These are phyloP conservation scores for Endothia cerciana DNA, from an alignment of 2,329 filamentous ascomycete genomes.

Conservation along the genomic window DNA sequence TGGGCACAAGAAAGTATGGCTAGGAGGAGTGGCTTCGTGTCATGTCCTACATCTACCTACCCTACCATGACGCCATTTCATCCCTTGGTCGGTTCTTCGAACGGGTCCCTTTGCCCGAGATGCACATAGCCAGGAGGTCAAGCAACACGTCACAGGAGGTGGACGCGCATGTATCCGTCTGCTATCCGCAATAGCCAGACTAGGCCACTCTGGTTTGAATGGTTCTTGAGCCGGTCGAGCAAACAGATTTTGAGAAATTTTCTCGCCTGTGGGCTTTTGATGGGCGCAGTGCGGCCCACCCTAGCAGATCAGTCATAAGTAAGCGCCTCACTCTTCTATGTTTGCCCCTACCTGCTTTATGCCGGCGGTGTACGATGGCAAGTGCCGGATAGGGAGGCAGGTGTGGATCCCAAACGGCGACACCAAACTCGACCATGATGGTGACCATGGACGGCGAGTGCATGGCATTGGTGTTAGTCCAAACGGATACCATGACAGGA, in stretches of 20 bases:
- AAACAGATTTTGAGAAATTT: conserved; percentile 10
- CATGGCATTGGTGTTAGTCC: conserved; percentile 11
- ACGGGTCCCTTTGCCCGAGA: not conserved
- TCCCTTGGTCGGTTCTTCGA: not conserved
- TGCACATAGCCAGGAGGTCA: not conserved
- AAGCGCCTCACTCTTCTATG: not conserved
- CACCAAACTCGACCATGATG: conserved; percentile 21
- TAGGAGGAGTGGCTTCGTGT: conserved; percentile 16
- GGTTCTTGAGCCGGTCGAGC: not conserved
- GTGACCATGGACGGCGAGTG: conserved; percentile 12
- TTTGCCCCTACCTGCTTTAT: not conserved
- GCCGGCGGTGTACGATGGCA: not conserved
- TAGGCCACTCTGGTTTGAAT: not conserved
- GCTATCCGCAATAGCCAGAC: conserved; percentile 7
- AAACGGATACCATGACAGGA: conserved; percentile 24
- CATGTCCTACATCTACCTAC: not conserved
- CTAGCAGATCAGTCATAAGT: conserved; percentile 3
- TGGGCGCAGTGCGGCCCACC: not conserved
- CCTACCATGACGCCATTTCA: not conserved
- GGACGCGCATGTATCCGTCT: conserved; percentile 20
- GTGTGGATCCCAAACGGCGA: conserved; percentile 1
- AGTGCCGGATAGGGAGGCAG: not conserved
- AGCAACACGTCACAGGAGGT: conserved; percentile 20
- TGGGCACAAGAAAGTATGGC: conserved; percentile 16
- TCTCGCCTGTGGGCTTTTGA: not conserved